phyloP scores from a whole-genome alignment of 2,329 filamentous ascomycete genomes.

The Phialocephala subalpina region DNA sequence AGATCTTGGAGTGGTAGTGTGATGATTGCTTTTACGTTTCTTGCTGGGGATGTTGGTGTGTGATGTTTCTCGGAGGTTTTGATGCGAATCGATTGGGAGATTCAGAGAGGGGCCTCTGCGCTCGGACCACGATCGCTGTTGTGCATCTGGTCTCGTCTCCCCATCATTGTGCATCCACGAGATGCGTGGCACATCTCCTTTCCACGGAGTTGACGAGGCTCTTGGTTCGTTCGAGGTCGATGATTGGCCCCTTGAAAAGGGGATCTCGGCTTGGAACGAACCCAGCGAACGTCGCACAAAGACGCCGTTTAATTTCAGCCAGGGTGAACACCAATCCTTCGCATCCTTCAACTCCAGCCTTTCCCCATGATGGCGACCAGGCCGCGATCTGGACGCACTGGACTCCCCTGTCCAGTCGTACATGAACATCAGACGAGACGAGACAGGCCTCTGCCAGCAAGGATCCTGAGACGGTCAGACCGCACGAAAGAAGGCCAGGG shows the following conservation, averaged over 20 bases:
- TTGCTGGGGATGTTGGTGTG: not conserved
- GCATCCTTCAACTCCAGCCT: not conserved
- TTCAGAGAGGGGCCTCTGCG: not conserved
- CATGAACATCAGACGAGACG: not conserved
- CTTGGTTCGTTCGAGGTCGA: not conserved
- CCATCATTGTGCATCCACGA: not conserved
- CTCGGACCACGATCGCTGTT: slow-evolving; percentile 11
- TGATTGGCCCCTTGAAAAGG: too few relatives aligned
- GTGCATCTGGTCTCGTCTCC: not conserved
- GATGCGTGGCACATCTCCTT: not conserved
- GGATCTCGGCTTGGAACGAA: too few relatives aligned
- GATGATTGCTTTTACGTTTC: slow-evolving; percentile 4
- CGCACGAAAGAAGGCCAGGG: not conserved
- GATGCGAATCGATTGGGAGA: not conserved
- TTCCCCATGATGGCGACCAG: not conserved
- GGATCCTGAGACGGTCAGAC: not conserved
- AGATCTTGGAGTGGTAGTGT: not conserved
- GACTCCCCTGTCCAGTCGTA: too few relatives aligned
- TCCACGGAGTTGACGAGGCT: not conserved
- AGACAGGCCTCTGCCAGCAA: not conserved
- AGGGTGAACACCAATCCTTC: not conserved
- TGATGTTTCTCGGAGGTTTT: not conserved
- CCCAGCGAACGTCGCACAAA: not conserved
- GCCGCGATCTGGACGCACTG: not conserved
- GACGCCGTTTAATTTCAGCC: slow-evolving; percentile 7